These are phyloP conservation scores for Phytophthora sp. DNA, from an alignment of 352 stramenopile genomes.

Conservation along the genomic window DNA sequence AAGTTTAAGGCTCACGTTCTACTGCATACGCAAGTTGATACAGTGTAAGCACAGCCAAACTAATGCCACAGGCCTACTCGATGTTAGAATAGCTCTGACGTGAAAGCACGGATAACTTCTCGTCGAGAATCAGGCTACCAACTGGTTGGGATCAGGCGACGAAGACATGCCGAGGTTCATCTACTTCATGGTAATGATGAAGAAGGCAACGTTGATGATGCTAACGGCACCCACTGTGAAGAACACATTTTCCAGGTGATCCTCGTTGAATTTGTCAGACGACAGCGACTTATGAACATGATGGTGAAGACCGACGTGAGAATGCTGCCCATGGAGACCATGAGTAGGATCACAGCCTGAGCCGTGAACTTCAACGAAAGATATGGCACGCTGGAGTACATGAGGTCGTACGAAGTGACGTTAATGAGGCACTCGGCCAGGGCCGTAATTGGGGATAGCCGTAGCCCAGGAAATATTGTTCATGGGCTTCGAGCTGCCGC, in stretches of 20 bases:
- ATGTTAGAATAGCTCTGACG: constrained; percentile 14
- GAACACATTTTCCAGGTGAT: constrained; percentile 65
- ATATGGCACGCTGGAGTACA: constrained; percentile 67
- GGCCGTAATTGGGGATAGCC: constrained; percentile 57
- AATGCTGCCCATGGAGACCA: constrained; percentile 51
- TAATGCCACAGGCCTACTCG: too few relatives aligned
- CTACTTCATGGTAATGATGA: constrained; percentile 49
- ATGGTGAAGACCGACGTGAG: too few relatives aligned
- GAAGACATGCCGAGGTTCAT: constrained; percentile 56
- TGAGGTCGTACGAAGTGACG: constrained; percentile 62
- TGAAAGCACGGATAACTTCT: constrained; percentile 14
- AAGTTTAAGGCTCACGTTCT: too few relatives aligned
- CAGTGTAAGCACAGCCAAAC: too few relatives aligned
- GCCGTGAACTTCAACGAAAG: constrained; percentile 55
- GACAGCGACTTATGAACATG: constrained; percentile 51
- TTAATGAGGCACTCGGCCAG: constrained; percentile 67
- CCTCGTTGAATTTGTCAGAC: constrained; percentile 53
- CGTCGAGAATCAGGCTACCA: constrained; percentile 12
- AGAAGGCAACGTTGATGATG: constrained; percentile 56
- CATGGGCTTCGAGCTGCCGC: constrained; percentile 51
- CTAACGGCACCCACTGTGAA: constrained; percentile 53
- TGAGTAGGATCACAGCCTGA: constrained; percentile 49
- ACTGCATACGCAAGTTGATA: too few relatives aligned
- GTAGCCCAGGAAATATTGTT: constrained; percentile 61
- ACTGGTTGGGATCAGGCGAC: constrained; percentile 14